Conservation (phyloP, 2,329 filamentous ascomycete genomes). For the Trichophyton schoenleinii region DNA sequence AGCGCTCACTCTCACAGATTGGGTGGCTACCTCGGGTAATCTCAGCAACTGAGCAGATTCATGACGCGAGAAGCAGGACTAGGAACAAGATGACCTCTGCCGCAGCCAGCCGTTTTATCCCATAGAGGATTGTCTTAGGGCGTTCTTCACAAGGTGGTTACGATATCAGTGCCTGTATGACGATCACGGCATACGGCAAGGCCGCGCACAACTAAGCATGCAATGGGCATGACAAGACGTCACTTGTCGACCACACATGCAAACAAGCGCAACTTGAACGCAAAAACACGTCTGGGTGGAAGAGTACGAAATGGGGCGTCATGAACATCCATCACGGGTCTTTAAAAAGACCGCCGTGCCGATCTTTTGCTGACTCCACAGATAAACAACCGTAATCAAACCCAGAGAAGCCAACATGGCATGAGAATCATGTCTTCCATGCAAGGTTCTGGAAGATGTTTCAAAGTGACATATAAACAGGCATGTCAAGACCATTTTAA, state of each 20-base stretch:
- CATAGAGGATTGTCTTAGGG: background rate
- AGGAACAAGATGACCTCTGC: background rate
- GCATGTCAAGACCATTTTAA: background rate
- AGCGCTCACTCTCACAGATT: background rate
- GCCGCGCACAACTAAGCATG: background rate
- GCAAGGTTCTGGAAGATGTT: background rate
- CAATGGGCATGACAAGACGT: background rate
- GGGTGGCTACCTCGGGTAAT: background rate
- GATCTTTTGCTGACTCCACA: background rate
- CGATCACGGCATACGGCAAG: background rate
- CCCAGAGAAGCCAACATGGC: background rate
- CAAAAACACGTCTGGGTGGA: background rate
- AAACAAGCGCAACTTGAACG: background rate
- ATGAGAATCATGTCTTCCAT: background rate
- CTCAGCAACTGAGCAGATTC: background rate
- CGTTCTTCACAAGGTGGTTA: background rate
- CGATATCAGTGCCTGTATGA: background rate
- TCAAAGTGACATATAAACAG: background rate
- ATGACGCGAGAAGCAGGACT: background rate
- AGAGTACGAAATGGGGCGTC: background rate
- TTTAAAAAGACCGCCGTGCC: background rate
- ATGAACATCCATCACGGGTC: background rate
- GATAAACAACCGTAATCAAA: slow-evolving; percentile 1
- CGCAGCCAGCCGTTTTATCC: background rate
- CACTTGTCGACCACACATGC: background rate